These are phyloP conservation scores for Coniochaeta prunicola DNA, from an alignment of 2,329 filamentous ascomycete genomes.

Conservation along the genomic window DNA sequence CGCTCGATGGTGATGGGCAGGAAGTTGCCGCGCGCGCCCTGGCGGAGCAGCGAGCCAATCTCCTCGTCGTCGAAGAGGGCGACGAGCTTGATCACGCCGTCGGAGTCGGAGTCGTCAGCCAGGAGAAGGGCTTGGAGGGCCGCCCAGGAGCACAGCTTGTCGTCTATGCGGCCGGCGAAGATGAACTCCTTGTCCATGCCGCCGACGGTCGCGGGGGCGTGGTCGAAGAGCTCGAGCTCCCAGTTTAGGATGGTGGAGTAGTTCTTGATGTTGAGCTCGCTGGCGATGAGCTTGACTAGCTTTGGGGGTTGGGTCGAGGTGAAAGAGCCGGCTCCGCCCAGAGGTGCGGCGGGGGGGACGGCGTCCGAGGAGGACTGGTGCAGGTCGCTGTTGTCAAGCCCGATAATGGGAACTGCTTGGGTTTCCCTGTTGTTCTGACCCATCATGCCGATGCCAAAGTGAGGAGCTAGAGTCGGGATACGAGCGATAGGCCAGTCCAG, in stretches of 20 bases:
- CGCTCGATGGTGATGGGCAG: constrained; percentile 75
- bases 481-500: constrained; percentile 90
- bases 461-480: constrained; percentile 85
- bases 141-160: constrained; percentile 94
- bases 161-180: constrained; percentile 90
- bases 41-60: constrained; percentile 82
- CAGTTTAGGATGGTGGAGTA: constrained; percentile 80
- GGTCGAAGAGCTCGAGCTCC: constrained; percentile 94
- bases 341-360: constrained; percentile 27
- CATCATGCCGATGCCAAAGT: constrained; percentile 75
- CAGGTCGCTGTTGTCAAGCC: constrained; percentile 67
- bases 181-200: constrained; percentile 91
- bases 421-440: constrained; percentile 76
- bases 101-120: constrained; percentile 46
- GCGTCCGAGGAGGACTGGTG: constrained; percentile 21
- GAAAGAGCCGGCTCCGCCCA: constrained; percentile 67
- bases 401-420: constrained; percentile 89
- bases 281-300: constrained; percentile 75
- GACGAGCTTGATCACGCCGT: constrained; percentile 77
- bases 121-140: constrained; percentile 78
- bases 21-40: constrained; percentile 87
- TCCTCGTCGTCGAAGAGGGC: constrained; percentile 98
- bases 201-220: constrained; percentile 74
- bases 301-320: constrained; percentile 75
- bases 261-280: constrained; percentile 66